Evolutionary conservation across 192 early-diverging fungal genomes (phyloP).

Genomic region (Phycomyces nitens): DNA sequence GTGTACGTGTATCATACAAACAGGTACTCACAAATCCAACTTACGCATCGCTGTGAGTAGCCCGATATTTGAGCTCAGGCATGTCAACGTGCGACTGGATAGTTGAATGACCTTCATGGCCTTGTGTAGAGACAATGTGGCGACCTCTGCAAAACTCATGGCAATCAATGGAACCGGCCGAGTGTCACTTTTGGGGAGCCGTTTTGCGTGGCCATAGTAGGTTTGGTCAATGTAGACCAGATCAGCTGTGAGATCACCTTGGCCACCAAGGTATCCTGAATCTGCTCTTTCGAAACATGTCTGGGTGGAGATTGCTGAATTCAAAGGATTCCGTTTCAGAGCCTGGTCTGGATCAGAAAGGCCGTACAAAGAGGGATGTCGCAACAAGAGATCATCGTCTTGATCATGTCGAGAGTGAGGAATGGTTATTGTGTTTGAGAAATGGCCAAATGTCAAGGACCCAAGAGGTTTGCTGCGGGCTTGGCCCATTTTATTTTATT

Average conservation of each 20-base stretch:
- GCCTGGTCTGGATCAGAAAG: not conserved
- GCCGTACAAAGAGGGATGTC: constrained; percentile 12
- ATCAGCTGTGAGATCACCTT: not conserved
- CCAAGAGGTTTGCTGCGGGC: not conserved
- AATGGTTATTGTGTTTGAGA: not conserved
- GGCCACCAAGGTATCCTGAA: constrained; percentile 10
- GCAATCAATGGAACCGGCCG: not conserved
- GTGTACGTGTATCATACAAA: not conserved
- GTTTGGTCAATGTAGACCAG: constrained; percentile 15
- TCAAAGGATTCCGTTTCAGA: not conserved
- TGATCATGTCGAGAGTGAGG: not conserved
- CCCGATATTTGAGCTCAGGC: constrained; percentile 7
- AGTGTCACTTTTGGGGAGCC: not conserved
- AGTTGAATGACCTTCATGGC: not conserved
- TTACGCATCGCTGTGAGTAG: constrained; percentile 8
- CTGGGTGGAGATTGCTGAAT: not conserved
- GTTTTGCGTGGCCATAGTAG: constrained; percentile 4
- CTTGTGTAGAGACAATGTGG: not conserved
- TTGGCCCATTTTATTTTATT: constrained; percentile 9
- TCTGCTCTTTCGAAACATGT: constrained; percentile 1
- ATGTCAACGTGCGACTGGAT: not conserved
- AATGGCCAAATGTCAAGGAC: not conserved
- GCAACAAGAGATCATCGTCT: constrained; percentile 5
- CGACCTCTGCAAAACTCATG: not conserved
- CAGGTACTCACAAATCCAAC: constrained; percentile 14